These are phyloP conservation scores for Claviceps monticola DNA, from an alignment of 2,329 filamentous ascomycete genomes.

Conservation along the genomic window DNA sequence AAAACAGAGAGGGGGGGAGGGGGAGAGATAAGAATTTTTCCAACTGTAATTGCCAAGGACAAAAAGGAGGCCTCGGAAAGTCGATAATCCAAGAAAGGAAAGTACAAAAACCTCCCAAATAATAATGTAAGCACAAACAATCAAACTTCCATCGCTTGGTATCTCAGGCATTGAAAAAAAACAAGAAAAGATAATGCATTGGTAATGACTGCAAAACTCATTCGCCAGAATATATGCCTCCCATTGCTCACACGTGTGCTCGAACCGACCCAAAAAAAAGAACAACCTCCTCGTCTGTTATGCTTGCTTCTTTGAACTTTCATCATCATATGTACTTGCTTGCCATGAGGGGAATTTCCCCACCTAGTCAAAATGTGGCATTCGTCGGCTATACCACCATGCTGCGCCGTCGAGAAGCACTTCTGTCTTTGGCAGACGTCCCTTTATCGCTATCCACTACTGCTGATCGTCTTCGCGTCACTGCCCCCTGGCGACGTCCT, in stretches of 20 bases:
- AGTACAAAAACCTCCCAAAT: neutral
- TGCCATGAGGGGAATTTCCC: neutral
- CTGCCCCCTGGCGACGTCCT: conserved; percentile 19
- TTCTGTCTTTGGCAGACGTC: conserved; percentile 14
- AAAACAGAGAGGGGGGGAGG: too few species aligned
- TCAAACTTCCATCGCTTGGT: conserved; percentile 20
- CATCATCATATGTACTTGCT: conserved; percentile 1
- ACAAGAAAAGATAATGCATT: neutral
- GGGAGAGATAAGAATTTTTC: conserved; percentile 3
- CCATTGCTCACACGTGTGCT: neutral
- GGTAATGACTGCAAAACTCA: conserved; percentile 13
- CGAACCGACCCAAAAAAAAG: neutral
- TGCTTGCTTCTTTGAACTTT: conserved; percentile 1
- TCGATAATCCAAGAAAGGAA: conserved; percentile 3
- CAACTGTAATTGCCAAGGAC: conserved; percentile 6
- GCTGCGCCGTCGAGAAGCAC: conserved; percentile 35
- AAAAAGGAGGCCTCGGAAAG: conserved; percentile 3
- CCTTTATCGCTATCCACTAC: conserved; percentile 23
- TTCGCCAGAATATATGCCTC: conserved; percentile 13
- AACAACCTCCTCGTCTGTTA: neutral
- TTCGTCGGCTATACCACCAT: conserved; percentile 40
- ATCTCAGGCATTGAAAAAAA: conserved; percentile 17
- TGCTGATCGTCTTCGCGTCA: conserved; percentile 26
- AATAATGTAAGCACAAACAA: conserved; percentile 18
- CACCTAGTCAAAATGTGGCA: conserved; percentile 17